Percentiles rank a stretch among this genome's conserved stretches.
Conservation (phyloP, 495 filamentous ascomycete genomes). For the Cercophora newfieldiana region DNA sequence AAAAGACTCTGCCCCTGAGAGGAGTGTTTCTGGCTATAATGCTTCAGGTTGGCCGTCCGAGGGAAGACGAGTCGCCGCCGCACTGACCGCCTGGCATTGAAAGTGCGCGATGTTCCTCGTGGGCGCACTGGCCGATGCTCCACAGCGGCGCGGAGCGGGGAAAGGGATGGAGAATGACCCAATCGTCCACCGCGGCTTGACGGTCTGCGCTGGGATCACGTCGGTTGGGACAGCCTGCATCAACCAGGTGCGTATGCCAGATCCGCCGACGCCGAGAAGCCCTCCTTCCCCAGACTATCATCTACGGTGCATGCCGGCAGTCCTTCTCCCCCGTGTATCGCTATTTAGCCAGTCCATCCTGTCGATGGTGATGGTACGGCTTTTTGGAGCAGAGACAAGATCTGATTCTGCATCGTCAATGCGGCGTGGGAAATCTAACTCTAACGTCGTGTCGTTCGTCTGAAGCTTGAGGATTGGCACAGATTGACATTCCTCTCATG, state of each 20-base stretch:
- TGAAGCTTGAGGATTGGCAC: conserved; percentile 13
- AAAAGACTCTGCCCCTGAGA: conserved; percentile 6
- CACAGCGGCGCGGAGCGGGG: not conserved
- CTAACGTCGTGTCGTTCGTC: conserved; percentile 10
- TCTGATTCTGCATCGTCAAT: conserved; percentile 21
- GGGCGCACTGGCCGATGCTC: not conserved
- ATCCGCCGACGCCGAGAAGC: not conserved
- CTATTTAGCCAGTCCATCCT: conserved; percentile 27
- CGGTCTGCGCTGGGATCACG: not conserved
- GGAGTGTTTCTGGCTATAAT: not conserved
- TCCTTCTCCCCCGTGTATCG: conserved; percentile 13
- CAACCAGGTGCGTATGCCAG: conserved; percentile 1
- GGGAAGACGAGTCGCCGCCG: not conserved
- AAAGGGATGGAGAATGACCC: not conserved
- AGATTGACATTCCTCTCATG: conserved; percentile 3
- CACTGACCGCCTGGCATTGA: conserved; percentile 13
- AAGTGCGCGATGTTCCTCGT: not conserved
- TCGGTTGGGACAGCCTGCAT: conserved; percentile 13
- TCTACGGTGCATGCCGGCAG: conserved; percentile 28
- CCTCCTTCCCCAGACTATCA: conserved; percentile 20
- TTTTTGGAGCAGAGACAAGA: conserved; percentile 18
- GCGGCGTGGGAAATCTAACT: conserved; percentile 17
- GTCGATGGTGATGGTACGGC: conserved; percentile 22
- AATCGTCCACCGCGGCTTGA: not conserved
- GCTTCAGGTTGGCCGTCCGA: not conserved